Evolutionary conservation across 1,284 basidiomycete genomes (phyloP).

Genomic region (Apiotrichum veenhuisii): DNA sequence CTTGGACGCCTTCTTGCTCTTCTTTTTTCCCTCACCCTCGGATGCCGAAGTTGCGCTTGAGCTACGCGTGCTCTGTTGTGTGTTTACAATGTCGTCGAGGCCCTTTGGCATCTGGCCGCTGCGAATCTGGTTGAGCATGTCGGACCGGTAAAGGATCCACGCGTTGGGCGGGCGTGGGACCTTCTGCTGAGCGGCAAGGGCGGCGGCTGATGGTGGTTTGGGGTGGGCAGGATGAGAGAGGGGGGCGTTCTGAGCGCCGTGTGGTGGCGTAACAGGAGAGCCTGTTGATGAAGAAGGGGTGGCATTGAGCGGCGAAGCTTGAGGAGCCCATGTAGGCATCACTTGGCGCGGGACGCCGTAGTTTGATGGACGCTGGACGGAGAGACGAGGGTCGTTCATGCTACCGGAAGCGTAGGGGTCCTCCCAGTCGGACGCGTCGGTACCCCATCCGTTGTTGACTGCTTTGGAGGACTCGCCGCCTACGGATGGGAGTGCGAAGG

Average conservation of each 20-base stretch:
- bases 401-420: background rate
- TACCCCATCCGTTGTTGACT: background rate
- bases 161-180: slow-evolving; percentile 70
- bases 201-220: background rate
- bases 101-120: background rate
- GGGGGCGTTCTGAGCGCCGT: background rate
- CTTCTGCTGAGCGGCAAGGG: background rate
- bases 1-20: slow-evolving; percentile 25
- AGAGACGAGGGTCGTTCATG: background rate
- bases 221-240: background rate
- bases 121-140: slow-evolving; percentile 52
- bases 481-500: too few species aligned
- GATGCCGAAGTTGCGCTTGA: background rate
- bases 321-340: background rate
- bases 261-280: background rate
- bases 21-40: slow-evolving; percentile 18
- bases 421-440: background rate
- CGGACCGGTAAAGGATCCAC: slow-evolving; percentile 85
- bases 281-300: slow-evolving; percentile 1
- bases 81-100: background rate
- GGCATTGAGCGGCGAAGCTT: background rate
- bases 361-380: background rate
- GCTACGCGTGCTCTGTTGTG: background rate
- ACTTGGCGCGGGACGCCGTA: background rate
- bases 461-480: background rate